These are phyloP conservation scores for cucumber (Cucumis sativus) DNA, from an alignment of 306 rosid genomes.

Conservation along the genomic window Cucumber_9930_V3 NC_026656.2:6141001-6141500, in stretches of 20 bases:
- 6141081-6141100: slow-evolving; percentile 45
- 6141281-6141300: background rate
- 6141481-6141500: slow-evolving; percentile 81
- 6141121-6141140: slow-evolving; percentile 77
- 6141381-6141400: no score
- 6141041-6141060: slow-evolving; percentile 57
- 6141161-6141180: slow-evolving; percentile 53
- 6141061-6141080: slow-evolving; percentile 48
- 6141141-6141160: slow-evolving; percentile 66
- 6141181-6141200: slow-evolving; percentile 47
- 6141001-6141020: slow-evolving; percentile 76
- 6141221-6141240: slow-evolving; percentile 60
- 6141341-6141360: no score
- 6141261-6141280: slow-evolving; percentile 34
- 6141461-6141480: slow-evolving; percentile 61
- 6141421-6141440: slow-evolving; percentile 2
- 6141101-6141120: slow-evolving; percentile 64
- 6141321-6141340: no score
- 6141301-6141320: background rate
- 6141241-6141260: slow-evolving; percentile 59
- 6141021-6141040: slow-evolving; percentile 62
- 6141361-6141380: no score
- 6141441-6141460: slow-evolving; percentile 58
- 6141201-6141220: slow-evolving; percentile 53
- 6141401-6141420: no score